Conservation (phyloP, 306 rosid genomes). For the Cicer arietinum region DNA sequence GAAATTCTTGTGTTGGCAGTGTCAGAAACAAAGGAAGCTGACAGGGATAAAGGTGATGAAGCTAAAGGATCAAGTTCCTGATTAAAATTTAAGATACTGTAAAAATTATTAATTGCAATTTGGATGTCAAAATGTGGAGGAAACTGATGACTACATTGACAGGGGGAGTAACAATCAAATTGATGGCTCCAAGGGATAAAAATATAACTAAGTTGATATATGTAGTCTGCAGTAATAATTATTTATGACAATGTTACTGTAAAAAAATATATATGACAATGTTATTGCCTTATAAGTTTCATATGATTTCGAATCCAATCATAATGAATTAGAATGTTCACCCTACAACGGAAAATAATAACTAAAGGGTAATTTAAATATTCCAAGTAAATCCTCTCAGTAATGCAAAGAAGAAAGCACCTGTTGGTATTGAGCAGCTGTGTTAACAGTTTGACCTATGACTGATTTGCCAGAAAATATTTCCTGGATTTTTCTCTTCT, state of each 20-base stretch:
- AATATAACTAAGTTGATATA: slow-evolving; percentile 34
- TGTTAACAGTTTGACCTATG: slow-evolving; percentile 50
- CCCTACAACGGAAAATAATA: not conserved
- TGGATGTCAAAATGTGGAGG: slow-evolving; percentile 25
- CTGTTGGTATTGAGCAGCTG: slow-evolving; percentile 53
- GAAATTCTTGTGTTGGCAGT: slow-evolving; percentile 47
- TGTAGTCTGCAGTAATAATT: not conserved
- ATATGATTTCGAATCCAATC: slow-evolving; percentile 31
- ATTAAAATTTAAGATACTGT: slow-evolving; percentile 36
- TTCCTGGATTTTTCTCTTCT: slow-evolving; percentile 59
- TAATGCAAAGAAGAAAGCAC: slow-evolving; percentile 51
- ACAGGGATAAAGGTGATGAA: slow-evolving; percentile 45
- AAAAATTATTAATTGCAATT: slow-evolving; percentile 21
- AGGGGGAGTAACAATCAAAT: slow-evolving; percentile 17
- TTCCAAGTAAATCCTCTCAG: slow-evolving; percentile 41
- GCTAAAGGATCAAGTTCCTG: slow-evolving; percentile 60
- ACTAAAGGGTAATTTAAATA: slow-evolving; percentile 13
- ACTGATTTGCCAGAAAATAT: slow-evolving; percentile 46
- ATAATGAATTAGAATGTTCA: slow-evolving; percentile 7
- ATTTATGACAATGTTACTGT: slow-evolving; percentile 14
- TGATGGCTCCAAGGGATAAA: slow-evolving; percentile 19
- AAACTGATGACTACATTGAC: slow-evolving; percentile 24
- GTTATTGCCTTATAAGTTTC: slow-evolving; percentile 31
- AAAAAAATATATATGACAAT: not conserved
- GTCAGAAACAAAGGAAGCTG: slow-evolving; percentile 44